A percentile compares a stretch with the other conserved stretches of the same genome.
Evolutionary conservation across 2,329 filamentous ascomycete genomes (phyloP).

Genomic region (Chaetothyriales sp.): DNA sequence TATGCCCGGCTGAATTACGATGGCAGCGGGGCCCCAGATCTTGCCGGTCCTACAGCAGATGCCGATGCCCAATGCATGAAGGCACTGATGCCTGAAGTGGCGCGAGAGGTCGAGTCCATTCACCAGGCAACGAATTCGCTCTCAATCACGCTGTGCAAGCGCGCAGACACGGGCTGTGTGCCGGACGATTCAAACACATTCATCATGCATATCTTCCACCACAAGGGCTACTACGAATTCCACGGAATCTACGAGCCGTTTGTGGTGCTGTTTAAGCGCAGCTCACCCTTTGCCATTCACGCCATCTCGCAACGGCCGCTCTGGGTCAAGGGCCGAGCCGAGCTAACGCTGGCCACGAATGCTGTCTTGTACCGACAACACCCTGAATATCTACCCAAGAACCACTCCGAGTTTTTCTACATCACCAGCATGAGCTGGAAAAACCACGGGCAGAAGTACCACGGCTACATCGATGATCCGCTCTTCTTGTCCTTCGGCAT

Average conservation of each 20-base stretch:
- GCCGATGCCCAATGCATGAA: conserved; percentile 34
- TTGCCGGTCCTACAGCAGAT: conserved; percentile 25
- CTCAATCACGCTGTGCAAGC: conserved; percentile 38
- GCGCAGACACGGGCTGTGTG: conserved; percentile 32
- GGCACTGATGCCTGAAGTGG: conserved; percentile 30
- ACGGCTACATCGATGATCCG: conserved; percentile 42
- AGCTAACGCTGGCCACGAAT: conserved; percentile 2
- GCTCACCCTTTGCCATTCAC: conserved; percentile 9
- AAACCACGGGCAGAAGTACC: conserved; percentile 31
- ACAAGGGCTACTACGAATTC: conserved; percentile 35
- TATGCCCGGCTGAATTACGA: conserved; percentile 34
- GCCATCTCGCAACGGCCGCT: conserved; percentile 26
- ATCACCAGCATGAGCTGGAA: conserved; percentile 44
- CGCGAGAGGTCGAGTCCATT: conserved; percentile 29
- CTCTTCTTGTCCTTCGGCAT: conserved; percentile 42
- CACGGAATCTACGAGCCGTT: conserved; percentile 23
- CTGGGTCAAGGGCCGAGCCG: conserved; percentile 39
- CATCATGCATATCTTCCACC: conserved; percentile 40
- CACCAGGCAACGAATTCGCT: conserved; percentile 48
- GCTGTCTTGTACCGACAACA: conserved; percentile 5
- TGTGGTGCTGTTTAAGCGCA: conserved; percentile 11
- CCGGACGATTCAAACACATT: conserved; percentile 36
- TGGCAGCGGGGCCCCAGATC: conserved; percentile 34
- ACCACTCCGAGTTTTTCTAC: conserved; percentile 38
- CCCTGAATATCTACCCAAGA: conserved; percentile 19